A percentile compares a stretch with the other conserved stretches of the same genome.
Conservation (phyloP, 352 stramenopile species). For the Globisporangium paddicum region DNA sequence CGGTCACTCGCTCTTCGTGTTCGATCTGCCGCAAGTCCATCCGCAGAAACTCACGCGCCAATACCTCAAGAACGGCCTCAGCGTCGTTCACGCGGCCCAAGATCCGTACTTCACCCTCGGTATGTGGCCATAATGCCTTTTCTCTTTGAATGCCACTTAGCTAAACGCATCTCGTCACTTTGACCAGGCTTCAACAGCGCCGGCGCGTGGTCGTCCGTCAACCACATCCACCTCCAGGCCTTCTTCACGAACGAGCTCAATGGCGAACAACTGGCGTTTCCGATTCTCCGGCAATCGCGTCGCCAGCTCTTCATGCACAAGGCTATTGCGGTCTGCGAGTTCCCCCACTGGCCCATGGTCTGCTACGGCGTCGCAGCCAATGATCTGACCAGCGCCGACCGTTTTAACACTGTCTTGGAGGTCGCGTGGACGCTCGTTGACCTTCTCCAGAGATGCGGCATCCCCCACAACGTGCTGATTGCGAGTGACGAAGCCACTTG, state of each 20-base stretch:
- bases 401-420: constrained; percentile 12
- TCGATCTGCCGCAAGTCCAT: constrained; percentile 30
- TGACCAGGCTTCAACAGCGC: constrained; percentile 59
- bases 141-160: not conserved
- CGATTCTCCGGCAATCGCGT: constrained; percentile 30
- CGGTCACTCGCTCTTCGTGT: constrained; percentile 55
- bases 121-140: constrained; percentile 11
- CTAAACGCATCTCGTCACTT: not conserved
- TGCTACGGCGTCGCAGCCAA: constrained; percentile 23
- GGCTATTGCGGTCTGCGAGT: constrained; percentile 13
- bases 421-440: constrained; percentile 37
- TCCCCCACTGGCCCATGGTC: constrained; percentile 37
- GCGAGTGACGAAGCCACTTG: not conserved
- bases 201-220: constrained; percentile 74
- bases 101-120: constrained; percentile 42
- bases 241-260: constrained; percentile 37
- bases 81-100: constrained; percentile 18
- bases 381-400: no score
- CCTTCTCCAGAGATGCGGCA: constrained; percentile 27
- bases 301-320: constrained; percentile 21
- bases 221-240: constrained; percentile 70
- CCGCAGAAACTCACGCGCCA: constrained; percentile 32
- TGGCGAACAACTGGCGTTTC: constrained; percentile 22
- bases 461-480: constrained; percentile 61
- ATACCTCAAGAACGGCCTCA: constrained; percentile 22